Evolutionary conservation across 2,329 filamentous ascomycete genomes (phyloP).

Genomic region (Cercospora sojina): DNA sequence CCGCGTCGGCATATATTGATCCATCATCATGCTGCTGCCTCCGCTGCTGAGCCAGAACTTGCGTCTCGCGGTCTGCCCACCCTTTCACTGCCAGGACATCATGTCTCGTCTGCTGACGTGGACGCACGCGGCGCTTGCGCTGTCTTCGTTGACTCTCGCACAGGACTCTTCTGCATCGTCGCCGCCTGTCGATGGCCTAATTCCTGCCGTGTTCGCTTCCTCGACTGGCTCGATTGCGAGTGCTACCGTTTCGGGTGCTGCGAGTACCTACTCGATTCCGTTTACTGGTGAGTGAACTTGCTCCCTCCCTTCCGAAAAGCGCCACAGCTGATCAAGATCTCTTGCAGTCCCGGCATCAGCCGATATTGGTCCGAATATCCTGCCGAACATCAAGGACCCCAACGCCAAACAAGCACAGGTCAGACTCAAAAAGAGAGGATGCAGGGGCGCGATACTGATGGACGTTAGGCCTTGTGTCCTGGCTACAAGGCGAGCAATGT

Average conservation of each 20-base stretch:
- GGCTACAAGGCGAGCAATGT: slow-evolving; percentile 58
- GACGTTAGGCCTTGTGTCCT: slow-evolving; percentile 49
- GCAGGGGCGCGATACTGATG: neutral
- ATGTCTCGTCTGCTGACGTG: slow-evolving; percentile 25
- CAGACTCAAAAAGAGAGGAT: neutral
- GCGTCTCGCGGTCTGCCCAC: neutral
- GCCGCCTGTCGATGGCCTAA: slow-evolving; percentile 25
- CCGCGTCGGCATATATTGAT: neutral
- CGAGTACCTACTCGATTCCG: slow-evolving; percentile 33
- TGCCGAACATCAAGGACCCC: slow-evolving; percentile 64
- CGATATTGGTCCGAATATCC: slow-evolving; percentile 43
- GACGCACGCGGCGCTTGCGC: slow-evolving; percentile 27
- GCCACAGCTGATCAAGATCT: neutral
- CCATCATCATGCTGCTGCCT: neutral
- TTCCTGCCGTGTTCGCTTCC: slow-evolving; percentile 17
- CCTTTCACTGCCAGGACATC: neutral
- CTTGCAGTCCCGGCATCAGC: slow-evolving; percentile 33
- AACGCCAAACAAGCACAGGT: slow-evolving; percentile 61
- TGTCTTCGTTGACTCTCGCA: slow-evolving; percentile 26
- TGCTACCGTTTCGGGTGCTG: slow-evolving; percentile 33
- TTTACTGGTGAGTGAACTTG: slow-evolving; percentile 26
- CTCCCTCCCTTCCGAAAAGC: neutral
- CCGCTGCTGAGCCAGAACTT: neutral
- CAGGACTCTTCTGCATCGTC: slow-evolving; percentile 26
- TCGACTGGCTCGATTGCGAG: slow-evolving; percentile 26